Evolutionary conservation across 2,329 filamentous ascomycete species (phyloP), one percentile per base, ranked within the genome.

Genomic region (Gyromitra esculenta): DNA sequence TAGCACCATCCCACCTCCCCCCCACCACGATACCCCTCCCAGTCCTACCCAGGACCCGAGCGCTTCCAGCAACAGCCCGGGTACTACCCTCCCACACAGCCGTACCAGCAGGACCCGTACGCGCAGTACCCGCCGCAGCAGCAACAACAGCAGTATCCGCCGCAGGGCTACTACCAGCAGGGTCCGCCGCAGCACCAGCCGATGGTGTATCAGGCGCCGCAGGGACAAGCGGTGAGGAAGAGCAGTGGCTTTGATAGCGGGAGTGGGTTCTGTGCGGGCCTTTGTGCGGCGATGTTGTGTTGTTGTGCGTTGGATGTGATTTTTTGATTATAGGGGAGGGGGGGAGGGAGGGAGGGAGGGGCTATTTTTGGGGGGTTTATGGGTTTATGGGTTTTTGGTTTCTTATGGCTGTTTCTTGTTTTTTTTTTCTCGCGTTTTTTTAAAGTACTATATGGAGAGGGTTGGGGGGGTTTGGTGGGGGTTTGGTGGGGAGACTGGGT

Each of bases 251-350:
- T 11, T 1, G 56, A 43, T 5, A 3, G 15, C 1, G 21, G 18
- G 5, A 31, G 25, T 4, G 66, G 62, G 1, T 57, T 79, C 5
- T 67, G 67, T n/a, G 77, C 75, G 6, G 77, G 65, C 37, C 11
- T 77, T 39, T 79, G 75, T 54, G 75, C 66, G 3, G 72, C 76
- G 54, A 18, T 79, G 66, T 25, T 71, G 72, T 79, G 77, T 45
- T 79, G 75, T 21, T 79, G 77, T 37, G 77, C 75, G 13, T 76
- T 78, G 63, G 77, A 79, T 65, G 66, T 43, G 31, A 66, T 79
- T 18, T 79, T 77, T 43, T 79, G 74, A 31, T 21, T 21, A 18
- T 45, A 11, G 25, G n/a, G 25, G 25, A 25, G 54, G 13, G 15
- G 7, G 52, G 13, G 5, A 11, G 25, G 25, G 25, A 25, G 54